Evolutionary conservation across 1,284 basidiomycete species (phyloP).

Genomic region (Termitomyces sp.): DNA sequence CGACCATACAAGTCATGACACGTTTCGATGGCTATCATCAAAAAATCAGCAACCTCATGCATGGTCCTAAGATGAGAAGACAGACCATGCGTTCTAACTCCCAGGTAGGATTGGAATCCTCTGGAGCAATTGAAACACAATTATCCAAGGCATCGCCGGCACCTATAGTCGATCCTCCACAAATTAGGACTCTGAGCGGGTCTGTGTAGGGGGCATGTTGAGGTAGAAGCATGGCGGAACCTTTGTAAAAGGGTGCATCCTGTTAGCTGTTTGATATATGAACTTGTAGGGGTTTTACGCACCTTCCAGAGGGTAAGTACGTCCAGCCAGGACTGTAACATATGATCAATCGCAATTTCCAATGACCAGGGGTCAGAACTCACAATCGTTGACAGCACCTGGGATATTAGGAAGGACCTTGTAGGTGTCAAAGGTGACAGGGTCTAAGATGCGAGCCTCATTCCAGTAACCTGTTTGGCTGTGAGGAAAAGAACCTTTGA

Average conservation of each 20-base stretch:
- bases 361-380: conserved; percentile 11
- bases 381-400: conserved; percentile 66
- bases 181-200: conserved; percentile 63
- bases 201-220: conserved; percentile 67
- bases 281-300: neutral
- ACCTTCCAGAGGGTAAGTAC: conserved; percentile 74
- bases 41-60: neutral
- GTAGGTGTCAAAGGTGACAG: conserved; percentile 56
- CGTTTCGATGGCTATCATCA: conserved; percentile 58
- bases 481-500: neutral
- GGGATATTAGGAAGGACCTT: conserved; percentile 65
- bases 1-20: conserved; percentile 70
- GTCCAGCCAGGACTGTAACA: conserved; percentile 49
- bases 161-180: conserved; percentile 66
- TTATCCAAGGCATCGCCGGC: conserved; percentile 59
- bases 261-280: neutral
- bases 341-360: neutral
- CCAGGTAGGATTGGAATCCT: conserved; percentile 55
- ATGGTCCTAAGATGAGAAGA: neutral
- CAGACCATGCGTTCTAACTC: conserved; percentile 68
- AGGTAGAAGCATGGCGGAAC: conserved; percentile 64
- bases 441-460: conserved; percentile 71
- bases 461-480: conserved; percentile 59
- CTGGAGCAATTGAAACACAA: conserved; percentile 62
- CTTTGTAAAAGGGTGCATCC: conserved; percentile 12